Percentiles rank a stretch among this genome's conserved stretches.
These are phyloP conservation scores for Lachnum nothofagi DNA, from an alignment of 2,329 filamentous ascomycete genomes.

Conservation along the genomic window DNA sequence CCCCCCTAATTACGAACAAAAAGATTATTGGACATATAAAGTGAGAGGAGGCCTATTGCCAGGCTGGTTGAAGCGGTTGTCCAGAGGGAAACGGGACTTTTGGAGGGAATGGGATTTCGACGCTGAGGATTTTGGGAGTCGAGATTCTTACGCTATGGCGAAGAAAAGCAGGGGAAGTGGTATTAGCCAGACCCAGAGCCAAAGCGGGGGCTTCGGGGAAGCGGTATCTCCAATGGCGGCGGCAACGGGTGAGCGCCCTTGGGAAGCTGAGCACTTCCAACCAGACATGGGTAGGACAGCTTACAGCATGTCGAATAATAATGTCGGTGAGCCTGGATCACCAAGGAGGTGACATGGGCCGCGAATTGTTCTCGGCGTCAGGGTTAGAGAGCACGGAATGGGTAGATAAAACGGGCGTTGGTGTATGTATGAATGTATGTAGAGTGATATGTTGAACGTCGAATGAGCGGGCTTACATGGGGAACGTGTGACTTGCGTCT, in stretches of 20 bases:
- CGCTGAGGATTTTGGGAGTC: constrained; percentile 16
- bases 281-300: background rate
- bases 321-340: background rate
- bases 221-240: background rate
- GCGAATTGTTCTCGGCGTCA: background rate
- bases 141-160: constrained; percentile 10
- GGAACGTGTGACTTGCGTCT: background rate
- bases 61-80: constrained; percentile 61
- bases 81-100: constrained; percentile 37
- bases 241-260: background rate
- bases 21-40: constrained; percentile 76
- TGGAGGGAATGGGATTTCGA: constrained; percentile 26
- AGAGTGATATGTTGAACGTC: background rate
- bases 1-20: constrained; percentile 68
- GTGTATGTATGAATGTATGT: background rate
- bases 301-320: background rate
- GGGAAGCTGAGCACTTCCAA: background rate
- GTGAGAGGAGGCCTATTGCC: constrained; percentile 70
- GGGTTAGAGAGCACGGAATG: background rate
- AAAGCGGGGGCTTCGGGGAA: background rate
- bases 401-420: background rate
- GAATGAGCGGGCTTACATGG: background rate
- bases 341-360: background rate
- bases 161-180: constrained; percentile 15
- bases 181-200: constrained; percentile 5